These are phyloP conservation scores for Kodamaea sagamina DNA, from an alignment of 805 yeast genomes.

Conservation along the genomic window DNA sequence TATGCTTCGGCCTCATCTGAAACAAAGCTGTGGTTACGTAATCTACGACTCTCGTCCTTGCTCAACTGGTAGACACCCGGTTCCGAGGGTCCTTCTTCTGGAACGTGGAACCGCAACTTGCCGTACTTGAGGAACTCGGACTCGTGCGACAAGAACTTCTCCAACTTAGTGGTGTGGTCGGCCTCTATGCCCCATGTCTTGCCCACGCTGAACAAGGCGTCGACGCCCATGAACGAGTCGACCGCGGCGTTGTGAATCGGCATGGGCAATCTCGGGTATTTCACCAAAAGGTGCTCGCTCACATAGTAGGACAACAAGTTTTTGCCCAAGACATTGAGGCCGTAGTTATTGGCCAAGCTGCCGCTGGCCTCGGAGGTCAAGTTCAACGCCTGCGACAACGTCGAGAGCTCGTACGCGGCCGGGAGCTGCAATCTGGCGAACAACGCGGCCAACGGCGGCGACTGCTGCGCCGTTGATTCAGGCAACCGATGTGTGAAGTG, in stretches of 20 bases:
- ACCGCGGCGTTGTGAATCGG: slow-evolving; percentile 74
- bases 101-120: slow-evolving; percentile 52
- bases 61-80: slow-evolving; percentile 52
- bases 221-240: slow-evolving; percentile 70
- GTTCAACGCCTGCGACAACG: slow-evolving; percentile 80
- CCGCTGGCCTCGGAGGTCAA: slow-evolving; percentile 47
- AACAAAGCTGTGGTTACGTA: slow-evolving; percentile 22
- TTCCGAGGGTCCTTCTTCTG: slow-evolving; percentile 30
- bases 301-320: slow-evolving; percentile 73
- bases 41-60: slow-evolving; percentile 23
- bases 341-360: slow-evolving; percentile 66
- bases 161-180: slow-evolving; percentile 63
- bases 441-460: slow-evolving; percentile 75
- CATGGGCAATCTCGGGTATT: slow-evolving; percentile 89
- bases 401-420: slow-evolving; percentile 52
- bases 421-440: slow-evolving; percentile 77
- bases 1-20: slow-evolving; percentile 48
- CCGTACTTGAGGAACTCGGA: slow-evolving; percentile 70
- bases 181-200: slow-evolving; percentile 86
- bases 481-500: slow-evolving; percentile 48
- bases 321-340: slow-evolving; percentile 81
- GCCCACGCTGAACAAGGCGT: slow-evolving; percentile 66
- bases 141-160: slow-evolving; percentile 68
- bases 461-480: slow-evolving; percentile 50
- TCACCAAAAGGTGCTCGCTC: slow-evolving; percentile 67